phyloP scores from a whole-genome alignment of 1,284 basidiomycete species.

The Trichosporon asahii region DNA sequence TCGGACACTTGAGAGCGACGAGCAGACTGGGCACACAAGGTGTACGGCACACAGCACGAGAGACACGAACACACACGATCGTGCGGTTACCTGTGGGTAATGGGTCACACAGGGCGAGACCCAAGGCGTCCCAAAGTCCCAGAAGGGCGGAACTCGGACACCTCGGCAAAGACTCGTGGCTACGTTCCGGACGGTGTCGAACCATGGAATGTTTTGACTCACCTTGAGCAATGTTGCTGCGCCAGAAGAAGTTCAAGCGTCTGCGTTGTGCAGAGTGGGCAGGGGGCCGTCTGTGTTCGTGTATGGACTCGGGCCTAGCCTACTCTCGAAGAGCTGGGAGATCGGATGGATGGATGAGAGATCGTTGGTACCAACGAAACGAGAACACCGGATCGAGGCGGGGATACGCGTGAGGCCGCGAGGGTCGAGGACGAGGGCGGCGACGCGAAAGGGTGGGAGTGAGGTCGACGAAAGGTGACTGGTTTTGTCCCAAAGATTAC shows the following conservation, averaged over 20 bases:
- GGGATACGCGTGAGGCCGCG: neutral
- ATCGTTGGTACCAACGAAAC: neutral
- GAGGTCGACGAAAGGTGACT: neutral
- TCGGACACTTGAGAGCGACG: neutral
- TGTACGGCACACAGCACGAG: neutral
- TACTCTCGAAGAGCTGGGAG: neutral
- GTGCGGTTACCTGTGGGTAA: neutral
- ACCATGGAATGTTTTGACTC: neutral
- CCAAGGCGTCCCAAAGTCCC: neutral
- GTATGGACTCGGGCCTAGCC: conserved; percentile 8
- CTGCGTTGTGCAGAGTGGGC: neutral
- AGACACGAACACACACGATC: neutral
- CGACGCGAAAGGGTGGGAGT: neutral
- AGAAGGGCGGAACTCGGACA: neutral
- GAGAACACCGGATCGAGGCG: neutral
- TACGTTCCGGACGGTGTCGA: neutral
- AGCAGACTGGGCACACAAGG: neutral
- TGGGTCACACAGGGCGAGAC: neutral
- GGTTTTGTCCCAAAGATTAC: neutral
- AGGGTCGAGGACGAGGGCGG: neutral
- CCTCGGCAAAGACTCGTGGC: neutral
- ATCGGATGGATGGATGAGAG: neutral
- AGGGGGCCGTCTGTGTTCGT: conserved; percentile 8
- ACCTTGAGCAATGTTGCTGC: neutral
- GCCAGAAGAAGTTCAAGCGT: neutral